phyloP scores from a whole-genome alignment of 306 rosid genomes.

The Arachis stenosperma region DNA sequence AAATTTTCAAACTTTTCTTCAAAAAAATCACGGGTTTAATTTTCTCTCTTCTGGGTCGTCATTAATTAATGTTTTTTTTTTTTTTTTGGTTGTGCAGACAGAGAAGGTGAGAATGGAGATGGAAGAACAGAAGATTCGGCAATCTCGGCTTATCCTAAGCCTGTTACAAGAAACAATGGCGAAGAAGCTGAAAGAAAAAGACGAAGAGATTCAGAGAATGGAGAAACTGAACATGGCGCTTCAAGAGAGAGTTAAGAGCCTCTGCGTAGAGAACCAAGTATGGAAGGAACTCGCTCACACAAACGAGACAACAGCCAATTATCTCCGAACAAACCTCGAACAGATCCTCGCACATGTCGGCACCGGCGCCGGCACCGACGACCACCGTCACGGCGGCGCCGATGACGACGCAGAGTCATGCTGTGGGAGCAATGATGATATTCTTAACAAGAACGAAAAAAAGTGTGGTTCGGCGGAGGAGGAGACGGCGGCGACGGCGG shows the following conservation, averaged over 20 bases:
- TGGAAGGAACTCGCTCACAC: slow-evolving; percentile 82
- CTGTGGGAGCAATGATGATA: slow-evolving; percentile 63
- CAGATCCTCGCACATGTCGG: slow-evolving; percentile 61
- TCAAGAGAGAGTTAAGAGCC: slow-evolving; percentile 61
- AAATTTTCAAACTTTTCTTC: slow-evolving; percentile 29
- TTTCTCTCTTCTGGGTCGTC: not conserved
- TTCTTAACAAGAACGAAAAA: too few relatives aligned
- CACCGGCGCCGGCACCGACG: slow-evolving; percentile 18
- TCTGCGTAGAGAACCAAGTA: slow-evolving; percentile 73
- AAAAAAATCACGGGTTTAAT: slow-evolving; percentile 20
- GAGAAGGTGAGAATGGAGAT: slow-evolving; percentile 72
- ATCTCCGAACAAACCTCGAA: slow-evolving; percentile 66
- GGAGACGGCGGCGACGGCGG: slow-evolving; percentile 26
- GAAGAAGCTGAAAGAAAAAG: slow-evolving; percentile 72
- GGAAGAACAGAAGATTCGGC: slow-evolving; percentile 56
- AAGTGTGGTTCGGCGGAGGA: not conserved
- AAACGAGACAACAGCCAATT: slow-evolving; percentile 78
- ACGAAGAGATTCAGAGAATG: slow-evolving; percentile 76
- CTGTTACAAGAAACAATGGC: slow-evolving; percentile 58
- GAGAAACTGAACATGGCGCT: slow-evolving; percentile 71
- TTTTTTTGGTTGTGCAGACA: slow-evolving; percentile 39
- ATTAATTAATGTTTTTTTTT: not conserved
- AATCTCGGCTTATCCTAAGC: slow-evolving; percentile 55
- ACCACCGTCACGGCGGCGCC: slow-evolving; percentile 18
- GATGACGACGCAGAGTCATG: slow-evolving; percentile 60